phyloP scores from a whole-genome alignment of 768 basidiomycete species.

The Candolleomyces efflorescens region DNA sequence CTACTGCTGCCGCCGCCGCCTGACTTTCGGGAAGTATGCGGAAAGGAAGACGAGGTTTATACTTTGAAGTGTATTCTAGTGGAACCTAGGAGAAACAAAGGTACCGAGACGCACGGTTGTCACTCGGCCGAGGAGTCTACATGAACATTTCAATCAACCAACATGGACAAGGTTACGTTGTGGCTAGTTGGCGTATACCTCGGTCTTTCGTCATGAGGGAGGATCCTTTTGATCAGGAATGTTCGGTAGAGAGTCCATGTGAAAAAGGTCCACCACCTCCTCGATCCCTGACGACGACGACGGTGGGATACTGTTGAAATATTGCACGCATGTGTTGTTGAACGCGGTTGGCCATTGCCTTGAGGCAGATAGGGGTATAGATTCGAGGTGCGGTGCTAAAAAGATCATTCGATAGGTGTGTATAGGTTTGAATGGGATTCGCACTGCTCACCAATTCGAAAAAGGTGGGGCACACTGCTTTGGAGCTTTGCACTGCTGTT shows the following conservation, averaged over 20 bases:
- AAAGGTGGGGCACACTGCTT: constrained; percentile 47
- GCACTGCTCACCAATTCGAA: constrained; percentile 49
- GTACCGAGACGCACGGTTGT: too few relatives aligned
- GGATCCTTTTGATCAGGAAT: too few relatives aligned
- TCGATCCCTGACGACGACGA: too few relatives aligned
- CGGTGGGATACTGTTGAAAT: constrained; percentile 1
- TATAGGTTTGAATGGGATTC: constrained; percentile 3
- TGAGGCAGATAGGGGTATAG: constrained; percentile 46
- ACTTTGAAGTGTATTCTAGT: too few relatives aligned
- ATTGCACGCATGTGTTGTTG: constrained; percentile 63
- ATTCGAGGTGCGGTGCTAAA: constrained; percentile 51
- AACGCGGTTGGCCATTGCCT: constrained; percentile 56
- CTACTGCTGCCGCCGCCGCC: not conserved
- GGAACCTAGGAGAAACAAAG: not conserved
- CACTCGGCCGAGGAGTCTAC: not conserved
- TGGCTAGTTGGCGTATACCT: too few relatives aligned
- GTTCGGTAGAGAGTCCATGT: too few relatives aligned
- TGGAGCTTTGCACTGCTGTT: constrained; percentile 38
- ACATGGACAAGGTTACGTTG: too few relatives aligned
- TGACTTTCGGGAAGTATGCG: not conserved
- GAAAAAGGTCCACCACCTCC: too few relatives aligned
- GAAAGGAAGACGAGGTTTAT: not conserved
- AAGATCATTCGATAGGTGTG: too few relatives aligned
- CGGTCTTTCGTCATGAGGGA: too few relatives aligned
- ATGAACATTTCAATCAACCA: too few relatives aligned